These are phyloP conservation scores for Gracilaria gracilis DNA, from an alignment of 23 red algal species.

Conservation along the genomic window DNA sequence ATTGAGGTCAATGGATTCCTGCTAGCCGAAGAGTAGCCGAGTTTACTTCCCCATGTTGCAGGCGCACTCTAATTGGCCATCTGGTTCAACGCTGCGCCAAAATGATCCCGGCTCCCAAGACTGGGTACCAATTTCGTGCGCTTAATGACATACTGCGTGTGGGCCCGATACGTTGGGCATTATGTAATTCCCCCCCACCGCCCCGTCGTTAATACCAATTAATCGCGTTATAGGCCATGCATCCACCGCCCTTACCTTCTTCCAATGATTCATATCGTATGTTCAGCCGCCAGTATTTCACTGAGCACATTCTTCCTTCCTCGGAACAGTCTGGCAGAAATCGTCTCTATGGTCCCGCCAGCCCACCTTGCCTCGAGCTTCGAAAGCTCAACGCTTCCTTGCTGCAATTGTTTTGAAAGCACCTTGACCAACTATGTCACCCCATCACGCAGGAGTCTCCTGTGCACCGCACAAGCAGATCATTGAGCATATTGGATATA, in stretches of 20 bases:
- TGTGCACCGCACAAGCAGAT: conserved; percentile 20
- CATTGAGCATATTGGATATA: conserved; percentile 42
- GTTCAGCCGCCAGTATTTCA: conserved; percentile 61
- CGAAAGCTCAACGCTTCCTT: conserved; percentile 40
- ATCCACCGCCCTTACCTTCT: conserved; percentile 42
- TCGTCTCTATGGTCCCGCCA: conserved; percentile 46
- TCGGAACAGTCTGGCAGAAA: conserved; percentile 36
- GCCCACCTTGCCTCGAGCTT: conserved; percentile 38
- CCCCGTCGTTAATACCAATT: conserved; percentile 70
- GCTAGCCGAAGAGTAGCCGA: too few relatives aligned
- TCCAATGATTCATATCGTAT: conserved; percentile 54
- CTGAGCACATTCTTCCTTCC: conserved; percentile 40
- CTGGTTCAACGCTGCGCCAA: too few relatives aligned
- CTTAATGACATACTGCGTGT: too few relatives aligned
- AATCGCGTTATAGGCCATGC: conserved; percentile 13
- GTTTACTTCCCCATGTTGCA: too few relatives aligned
- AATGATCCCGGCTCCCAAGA: too few relatives aligned
- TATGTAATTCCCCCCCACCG: conserved; percentile 58
- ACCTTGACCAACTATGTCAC: conserved; percentile 37
- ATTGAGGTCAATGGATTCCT: too few relatives aligned
- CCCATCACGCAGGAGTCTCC: conserved; percentile 42
- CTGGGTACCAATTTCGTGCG: too few relatives aligned
- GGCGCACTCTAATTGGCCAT: too few relatives aligned
- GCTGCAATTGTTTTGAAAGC: conserved; percentile 49
- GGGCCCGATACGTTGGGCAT: too few relatives aligned